Evolutionary conservation across 768 basidiomycete genomes (phyloP).

Genomic region (Trametes punicea): DNA sequence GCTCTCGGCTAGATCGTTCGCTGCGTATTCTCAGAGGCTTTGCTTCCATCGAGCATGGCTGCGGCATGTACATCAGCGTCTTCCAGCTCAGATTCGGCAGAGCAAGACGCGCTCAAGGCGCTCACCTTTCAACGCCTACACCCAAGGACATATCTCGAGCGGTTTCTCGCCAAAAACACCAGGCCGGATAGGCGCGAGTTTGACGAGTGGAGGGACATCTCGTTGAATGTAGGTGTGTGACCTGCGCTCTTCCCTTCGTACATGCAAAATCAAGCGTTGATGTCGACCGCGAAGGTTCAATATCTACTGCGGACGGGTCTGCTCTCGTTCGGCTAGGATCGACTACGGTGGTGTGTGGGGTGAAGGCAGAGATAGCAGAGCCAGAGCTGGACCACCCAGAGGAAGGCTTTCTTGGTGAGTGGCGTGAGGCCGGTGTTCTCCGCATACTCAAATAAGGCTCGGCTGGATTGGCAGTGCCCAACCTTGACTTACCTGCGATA

Average conservation of each 20-base stretch:
- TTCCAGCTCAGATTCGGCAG: constrained; percentile 10
- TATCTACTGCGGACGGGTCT: constrained; percentile 92
- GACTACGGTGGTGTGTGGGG: constrained; percentile 94
- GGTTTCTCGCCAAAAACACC: constrained; percentile 74
- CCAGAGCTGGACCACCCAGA: constrained; percentile 75
- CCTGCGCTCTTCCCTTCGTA: not conserved
- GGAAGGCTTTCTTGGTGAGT: constrained; percentile 78
- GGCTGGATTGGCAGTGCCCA: constrained; percentile 66
- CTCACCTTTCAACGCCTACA: constrained; percentile 83
- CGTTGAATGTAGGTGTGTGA: constrained; percentile 72
- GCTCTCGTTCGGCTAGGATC: constrained; percentile 87
- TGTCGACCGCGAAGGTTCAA: constrained; percentile 59
- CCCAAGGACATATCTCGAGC: constrained; percentile 82
- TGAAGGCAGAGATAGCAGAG: constrained; percentile 93
- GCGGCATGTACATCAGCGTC: constrained; percentile 11
- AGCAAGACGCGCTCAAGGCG: constrained; percentile 27
- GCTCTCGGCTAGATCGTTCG: not conserved
- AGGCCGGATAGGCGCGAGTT: constrained; percentile 82
- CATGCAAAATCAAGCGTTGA: not conserved
- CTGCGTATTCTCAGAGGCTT: not conserved
- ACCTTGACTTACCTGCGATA: constrained; percentile 89
- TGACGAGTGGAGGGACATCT: constrained; percentile 68
- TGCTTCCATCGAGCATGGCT: not conserved
- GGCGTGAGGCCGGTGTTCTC: not conserved
- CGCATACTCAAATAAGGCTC: not conserved